A percentile compares a stretch with the other conserved stretches of the same genome.
These are phyloP conservation scores for Stagonosporopsis rhizophila DNA, from an alignment of 2,329 filamentous ascomycete species.

Conservation along the genomic window DNA sequence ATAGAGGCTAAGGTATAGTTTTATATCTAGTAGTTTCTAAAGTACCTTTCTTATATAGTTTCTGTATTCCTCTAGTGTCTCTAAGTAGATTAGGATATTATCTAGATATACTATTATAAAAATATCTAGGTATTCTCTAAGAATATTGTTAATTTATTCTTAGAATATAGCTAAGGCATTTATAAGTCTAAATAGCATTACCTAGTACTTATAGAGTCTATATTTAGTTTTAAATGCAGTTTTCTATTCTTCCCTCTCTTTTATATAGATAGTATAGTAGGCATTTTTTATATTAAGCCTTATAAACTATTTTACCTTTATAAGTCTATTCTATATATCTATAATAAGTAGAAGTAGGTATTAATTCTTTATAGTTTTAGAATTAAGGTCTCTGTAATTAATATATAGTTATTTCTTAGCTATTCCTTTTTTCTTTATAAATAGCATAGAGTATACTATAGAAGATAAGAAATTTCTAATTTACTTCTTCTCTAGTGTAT, in stretches of 20 bases:
- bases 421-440: neutral
- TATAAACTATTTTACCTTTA: neutral
- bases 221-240: neutral
- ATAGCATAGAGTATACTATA: neutral
- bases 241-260: neutral
- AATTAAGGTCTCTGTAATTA: neutral
- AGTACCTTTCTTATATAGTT: neutral
- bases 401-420: neutral
- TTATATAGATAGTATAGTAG: neutral
- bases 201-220: neutral
- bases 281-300: neutral
- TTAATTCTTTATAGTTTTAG: neutral
- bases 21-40: neutral
- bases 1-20: neutral
- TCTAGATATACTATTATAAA: neutral
- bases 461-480: neutral
- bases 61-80: neutral
- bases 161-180: neutral
- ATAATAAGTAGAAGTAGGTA: neutral
- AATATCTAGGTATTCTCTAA: neutral
- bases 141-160: neutral
- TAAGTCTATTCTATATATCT: neutral
- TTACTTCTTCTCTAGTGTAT: neutral
- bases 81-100: neutral
- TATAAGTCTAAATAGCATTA: conserved; percentile 1